Base-by-base conservation (phyloP, 1,139 yeast genomes). In the Neolecta irregularis region DNA sequence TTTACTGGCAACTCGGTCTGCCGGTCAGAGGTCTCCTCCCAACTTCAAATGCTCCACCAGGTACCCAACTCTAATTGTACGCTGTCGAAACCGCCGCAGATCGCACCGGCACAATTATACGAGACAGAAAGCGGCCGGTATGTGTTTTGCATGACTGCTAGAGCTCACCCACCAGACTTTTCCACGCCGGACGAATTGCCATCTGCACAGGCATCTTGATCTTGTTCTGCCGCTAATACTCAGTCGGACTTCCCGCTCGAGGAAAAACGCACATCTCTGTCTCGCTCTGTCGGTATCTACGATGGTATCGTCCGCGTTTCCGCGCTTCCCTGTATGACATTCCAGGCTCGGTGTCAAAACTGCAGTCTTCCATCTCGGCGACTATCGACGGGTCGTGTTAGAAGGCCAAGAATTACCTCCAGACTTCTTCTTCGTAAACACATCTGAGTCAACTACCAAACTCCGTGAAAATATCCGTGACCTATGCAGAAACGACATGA, bases 181-280 rank as follows among this genome's bases (percentile, higher is more conserved):
- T 80, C 59, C 96, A 88, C 50, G 96, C 98, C 3, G 98, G 98
- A 3, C 19, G 19, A 26, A 31, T 31, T 9, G 34, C 12, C 19
- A 21, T 31, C 22, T 5, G 20, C 22, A 28, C 22, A 24, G 31
- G 31, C 22, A 15, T 12, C 11, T 8, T 28, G 6, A 12, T 12
- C 12, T 2, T 13, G 12, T 16, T 6, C 5, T 28, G 20, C 6
- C 22, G 8, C 2, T 16, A 20, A 20, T 16, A 12, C 11, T 64
- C 88, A 46, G 92, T 81, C 5, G 99, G 99, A 0, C 64, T 85
- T 42, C 98, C 99, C 1, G 98, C 95, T 1, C 67, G 98, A 37
- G 96, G 98, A 5, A 88, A 88, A 54, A 88, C 98, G 36, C 88
- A 85, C 53, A 65, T 85, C 40, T 77, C 94, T 5, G 96, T 85